Evolutionary conservation across 345 rosid species (phyloP), one percentile per base, ranked within the genome.

Genomic region (Sisymbrium altissimum): DNA sequence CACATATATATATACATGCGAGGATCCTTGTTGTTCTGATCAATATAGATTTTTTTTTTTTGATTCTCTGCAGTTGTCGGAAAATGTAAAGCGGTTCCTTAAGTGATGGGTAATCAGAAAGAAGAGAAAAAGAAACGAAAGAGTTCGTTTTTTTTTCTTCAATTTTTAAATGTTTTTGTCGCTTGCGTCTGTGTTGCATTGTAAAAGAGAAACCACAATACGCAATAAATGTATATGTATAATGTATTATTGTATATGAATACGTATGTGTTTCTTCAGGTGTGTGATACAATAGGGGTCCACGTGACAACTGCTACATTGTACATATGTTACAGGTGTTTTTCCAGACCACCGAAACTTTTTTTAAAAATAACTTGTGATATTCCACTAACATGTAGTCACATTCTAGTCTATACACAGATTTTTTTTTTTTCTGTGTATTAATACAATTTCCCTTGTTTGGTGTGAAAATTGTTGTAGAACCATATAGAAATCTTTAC

Each of bases 1-100:
- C 14, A 48, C 4, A 43, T 3, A 43, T 2, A 62, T 36, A 43
- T 3, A 62, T 15, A 13, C 63, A 52, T 15, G 19, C 41, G 6
- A 14, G 35, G 17, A 33, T 32, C 49, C n/a, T 54, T 11, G 15
- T 10, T 33, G 71, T 33, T 38, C 61, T 49, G 12, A 32, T 46
- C 23, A 58, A 9, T 23, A 11, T 58, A 13, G n/a, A n/a, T n/a
- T n/a, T n/a, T 13, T 12, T 23, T 4, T 14, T 14, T 43, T 62
- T 41, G 38, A 6, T 52, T 54, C 64, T 59, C 46, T 33, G 57
- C 57, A 9, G 6, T 35, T 71, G 74, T 62, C 17, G 7, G 43
- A 15, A 19, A 59, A 21, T 67, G 5, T 10, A 40, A 52, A 70
- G 79, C 79, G 74, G 79, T 68, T 21, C 46, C 79, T 75, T 75